Evolutionary conservation across 371 early-diverging fungal species (phyloP), one percentile per base, ranked within the genome.

Genomic region (Actinomortierella wolfii): DNA sequence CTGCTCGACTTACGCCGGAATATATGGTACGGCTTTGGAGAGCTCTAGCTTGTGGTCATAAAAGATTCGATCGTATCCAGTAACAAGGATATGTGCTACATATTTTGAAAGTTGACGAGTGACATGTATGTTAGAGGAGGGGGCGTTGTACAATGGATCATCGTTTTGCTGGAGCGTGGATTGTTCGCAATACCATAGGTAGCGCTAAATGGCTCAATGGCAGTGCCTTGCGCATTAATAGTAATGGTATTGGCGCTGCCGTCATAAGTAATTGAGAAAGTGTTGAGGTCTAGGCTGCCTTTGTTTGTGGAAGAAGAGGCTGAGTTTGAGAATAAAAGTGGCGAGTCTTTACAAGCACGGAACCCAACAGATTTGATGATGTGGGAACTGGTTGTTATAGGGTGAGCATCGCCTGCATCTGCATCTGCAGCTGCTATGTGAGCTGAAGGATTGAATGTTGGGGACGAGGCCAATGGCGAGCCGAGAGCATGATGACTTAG

Each of bases 321-420:
- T 1, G 45, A 25, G 9, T 29, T n/a, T 40, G 29, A 7, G 5
- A 52, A 26, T 1, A 20, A 15, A 44, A 29, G 13, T 3, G 58
- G 18, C 20, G 28, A 43, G 15, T 1, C 24, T 23, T 54, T 15
- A 28, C 73, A 71, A 2, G 41, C 26, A 7, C 56, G 51, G 41
- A 71, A 71, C 9, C 71, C 73, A 21, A 66, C 59, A 2, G 73
- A 71, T 1, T 51, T 61, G 39, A 71, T 66, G 24, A 62, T 51
- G 23, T 29, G 18, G 1, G 21, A 6, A 47, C 47, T 24, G 8
- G 21, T 20, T 2, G 21, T 47, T 47, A 11, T 15, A 20, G 9
- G 18, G 47, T 21, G 47, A n/a, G n/a, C n/a, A n/a, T n/a, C 21
- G 47, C 20, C 21, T 15, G 47, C 24, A 2, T 8, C 47, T 21